Evolutionary conservation across 441 rosid genomes (phyloP).

Genomic region (Biscutella laevigata): DNA sequence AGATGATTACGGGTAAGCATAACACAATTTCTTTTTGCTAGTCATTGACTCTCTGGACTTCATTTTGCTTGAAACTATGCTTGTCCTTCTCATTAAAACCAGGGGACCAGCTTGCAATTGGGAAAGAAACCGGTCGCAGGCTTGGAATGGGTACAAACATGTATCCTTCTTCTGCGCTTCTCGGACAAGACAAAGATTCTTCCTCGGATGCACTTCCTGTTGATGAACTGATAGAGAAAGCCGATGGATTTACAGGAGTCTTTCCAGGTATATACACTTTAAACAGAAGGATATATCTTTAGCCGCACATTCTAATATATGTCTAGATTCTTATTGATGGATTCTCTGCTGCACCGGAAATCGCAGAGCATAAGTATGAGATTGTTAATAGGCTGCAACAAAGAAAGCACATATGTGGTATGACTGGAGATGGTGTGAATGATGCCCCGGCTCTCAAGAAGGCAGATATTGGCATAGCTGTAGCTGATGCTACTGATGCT

Average conservation of each 20-base stretch:
- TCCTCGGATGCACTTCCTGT: constrained; percentile 60
- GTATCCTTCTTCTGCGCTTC: constrained; percentile 82
- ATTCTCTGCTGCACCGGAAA: background rate
- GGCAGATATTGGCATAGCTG: constrained; percentile 91
- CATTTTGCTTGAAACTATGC: background rate
- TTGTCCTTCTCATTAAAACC: constrained; percentile 4
- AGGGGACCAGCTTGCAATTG: constrained; percentile 94
- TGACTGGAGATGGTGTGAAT: constrained; percentile 95
- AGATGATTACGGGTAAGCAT: constrained; percentile 76
- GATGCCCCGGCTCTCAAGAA: constrained; percentile 89
- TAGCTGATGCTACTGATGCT: constrained; percentile 90
- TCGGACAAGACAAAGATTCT: constrained; percentile 74
- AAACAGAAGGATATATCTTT: background rate
- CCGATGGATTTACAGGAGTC: constrained; percentile 90
- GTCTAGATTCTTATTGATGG: background rate
- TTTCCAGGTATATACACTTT: constrained; percentile 53
- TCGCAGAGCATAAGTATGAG: constrained; percentile 73
- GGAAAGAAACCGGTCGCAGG: constrained; percentile 81
- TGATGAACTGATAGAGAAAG: constrained; percentile 79
- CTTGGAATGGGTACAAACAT: constrained; percentile 94
- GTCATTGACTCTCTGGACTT: background rate
- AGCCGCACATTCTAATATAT: background rate
- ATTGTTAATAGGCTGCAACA: constrained; percentile 73
- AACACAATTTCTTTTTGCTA: background rate
- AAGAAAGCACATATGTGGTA: constrained; percentile 84